Percentiles rank a stretch among this genome's conserved stretches.
Conservation (phyloP, 805 yeast genomes). For the Metschnikowia aberdeeniae region DNA sequence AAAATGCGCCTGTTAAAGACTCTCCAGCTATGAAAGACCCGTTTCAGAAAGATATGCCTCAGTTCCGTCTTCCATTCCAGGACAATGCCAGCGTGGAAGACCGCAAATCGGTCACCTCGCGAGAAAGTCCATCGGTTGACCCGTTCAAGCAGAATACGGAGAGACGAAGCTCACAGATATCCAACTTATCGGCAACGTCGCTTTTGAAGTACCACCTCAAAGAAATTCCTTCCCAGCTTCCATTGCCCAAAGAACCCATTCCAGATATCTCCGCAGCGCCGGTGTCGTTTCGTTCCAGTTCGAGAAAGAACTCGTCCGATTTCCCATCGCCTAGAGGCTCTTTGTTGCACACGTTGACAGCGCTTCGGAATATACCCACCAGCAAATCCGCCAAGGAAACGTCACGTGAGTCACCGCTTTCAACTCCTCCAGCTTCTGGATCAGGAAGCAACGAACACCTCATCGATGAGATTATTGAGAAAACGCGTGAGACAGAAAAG, state of each 20-base stretch:
- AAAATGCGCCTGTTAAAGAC: background rate
- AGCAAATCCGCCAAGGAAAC: slow-evolving; percentile 34
- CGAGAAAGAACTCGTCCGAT: slow-evolving; percentile 36
- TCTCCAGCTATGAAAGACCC: slow-evolving; percentile 20
- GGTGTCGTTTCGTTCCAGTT: slow-evolving; percentile 29
- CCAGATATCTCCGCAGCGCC: slow-evolving; percentile 40
- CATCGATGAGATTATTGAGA: background rate
- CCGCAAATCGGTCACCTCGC: slow-evolving; percentile 1
- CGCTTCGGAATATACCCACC: slow-evolving; percentile 35
- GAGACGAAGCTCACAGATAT: slow-evolving; percentile 10
- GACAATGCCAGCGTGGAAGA: slow-evolving; percentile 27
- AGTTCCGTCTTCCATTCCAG: slow-evolving; percentile 69
- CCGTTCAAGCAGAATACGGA: slow-evolving; percentile 20
- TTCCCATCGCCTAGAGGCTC: slow-evolving; percentile 39
- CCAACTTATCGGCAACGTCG: slow-evolving; percentile 10
- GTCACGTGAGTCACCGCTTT: slow-evolving; percentile 39
- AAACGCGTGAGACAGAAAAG: background rate
- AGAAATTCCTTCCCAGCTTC: slow-evolving; percentile 53
- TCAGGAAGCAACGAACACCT: background rate
- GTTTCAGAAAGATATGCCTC: slow-evolving; percentile 43
- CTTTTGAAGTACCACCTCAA: slow-evolving; percentile 13
- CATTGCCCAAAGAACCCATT: slow-evolving; percentile 53
- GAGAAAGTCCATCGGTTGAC: slow-evolving; percentile 20
- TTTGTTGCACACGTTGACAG: slow-evolving; percentile 37
- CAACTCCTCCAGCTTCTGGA: background rate